A percentile compares a stretch with the other conserved stretches of the same genome.
These are phyloP conservation scores for Camellia japonica DNA, from an alignment of 148 eudicot genomes.

Conservation along the genomic window DNA sequence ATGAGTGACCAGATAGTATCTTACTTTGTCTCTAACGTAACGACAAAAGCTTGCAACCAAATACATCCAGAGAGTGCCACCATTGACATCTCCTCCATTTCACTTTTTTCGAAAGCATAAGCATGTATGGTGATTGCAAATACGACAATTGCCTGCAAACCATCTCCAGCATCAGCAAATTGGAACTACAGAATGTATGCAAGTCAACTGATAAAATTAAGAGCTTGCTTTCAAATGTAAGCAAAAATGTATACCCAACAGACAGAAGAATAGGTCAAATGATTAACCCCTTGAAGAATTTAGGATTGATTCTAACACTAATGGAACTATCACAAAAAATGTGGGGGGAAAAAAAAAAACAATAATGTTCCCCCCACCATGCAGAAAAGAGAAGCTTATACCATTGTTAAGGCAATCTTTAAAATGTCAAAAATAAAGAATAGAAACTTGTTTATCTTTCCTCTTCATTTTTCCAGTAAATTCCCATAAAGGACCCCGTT, in stretches of 20 bases:
- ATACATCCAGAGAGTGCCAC: constrained; percentile 98
- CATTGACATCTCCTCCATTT: constrained; percentile 92
- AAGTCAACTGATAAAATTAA: neutral
- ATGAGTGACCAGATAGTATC: constrained; percentile 23
- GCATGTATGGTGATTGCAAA: constrained; percentile 75
- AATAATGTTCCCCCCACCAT: no score
- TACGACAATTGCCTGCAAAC: constrained; percentile 84
- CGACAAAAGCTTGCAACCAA: constrained; percentile 98
- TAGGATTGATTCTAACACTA: neutral
- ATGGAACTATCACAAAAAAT: no score
- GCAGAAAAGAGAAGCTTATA: no score
- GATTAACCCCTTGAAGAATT: neutral
- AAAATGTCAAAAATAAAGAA: no score
- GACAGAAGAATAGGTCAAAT: neutral
- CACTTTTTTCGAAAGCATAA: constrained; percentile 80
- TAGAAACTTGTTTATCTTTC: no score
- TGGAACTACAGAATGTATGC: neutral
- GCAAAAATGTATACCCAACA: neutral
- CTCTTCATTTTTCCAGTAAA: no score
- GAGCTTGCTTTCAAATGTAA: neutral
- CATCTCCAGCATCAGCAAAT: constrained; percentile 5
- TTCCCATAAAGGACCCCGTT: no score
- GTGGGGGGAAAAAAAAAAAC: no score
- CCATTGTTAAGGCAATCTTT: no score
- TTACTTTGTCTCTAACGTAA: constrained; percentile 90